Conservation (phyloP, 2,329 filamentous ascomycete genomes). For the Beauveria australis region DNA sequence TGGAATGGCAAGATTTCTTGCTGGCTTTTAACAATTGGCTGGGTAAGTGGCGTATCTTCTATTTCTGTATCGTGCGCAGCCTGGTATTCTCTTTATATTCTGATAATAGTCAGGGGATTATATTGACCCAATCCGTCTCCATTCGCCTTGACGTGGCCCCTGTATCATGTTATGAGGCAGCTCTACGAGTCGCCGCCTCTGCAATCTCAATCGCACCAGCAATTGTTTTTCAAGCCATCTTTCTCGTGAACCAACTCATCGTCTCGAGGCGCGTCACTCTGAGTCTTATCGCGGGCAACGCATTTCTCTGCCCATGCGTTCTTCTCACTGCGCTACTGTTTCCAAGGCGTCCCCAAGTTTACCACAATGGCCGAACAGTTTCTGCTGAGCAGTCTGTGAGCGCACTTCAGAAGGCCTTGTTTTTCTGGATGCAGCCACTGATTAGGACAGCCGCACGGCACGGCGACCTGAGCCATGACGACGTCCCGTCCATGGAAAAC, state of each 20-base stretch:
- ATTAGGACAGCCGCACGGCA: neutral
- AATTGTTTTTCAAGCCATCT: slow-evolving; percentile 36
- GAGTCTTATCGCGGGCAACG: slow-evolving; percentile 24
- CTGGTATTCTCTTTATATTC: neutral
- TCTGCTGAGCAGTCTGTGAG: neutral
- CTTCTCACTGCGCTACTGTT: slow-evolving; percentile 35
- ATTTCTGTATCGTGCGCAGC: neutral
- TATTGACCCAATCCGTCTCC: slow-evolving; percentile 42
- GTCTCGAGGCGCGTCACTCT: neutral
- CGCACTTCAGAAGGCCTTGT: neutral
- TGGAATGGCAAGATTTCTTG: slow-evolving; percentile 39
- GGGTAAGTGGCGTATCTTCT: slow-evolving; percentile 42
- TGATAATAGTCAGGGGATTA: slow-evolving; percentile 31
- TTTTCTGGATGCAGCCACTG: neutral
- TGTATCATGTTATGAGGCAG: slow-evolving; percentile 43
- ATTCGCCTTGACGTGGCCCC: slow-evolving; percentile 41
- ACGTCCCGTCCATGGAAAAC: neutral
- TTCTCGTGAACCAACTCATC: slow-evolving; percentile 11
- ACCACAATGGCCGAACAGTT: neutral
- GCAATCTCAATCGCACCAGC: slow-evolving; percentile 34
- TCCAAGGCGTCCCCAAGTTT: slow-evolving; percentile 29
- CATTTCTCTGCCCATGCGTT: slow-evolving; percentile 35
- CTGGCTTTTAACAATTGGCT: slow-evolving; percentile 52
- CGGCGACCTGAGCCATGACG: neutral
- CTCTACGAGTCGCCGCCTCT: slow-evolving; percentile 42